These are phyloP conservation scores for Neostapfia colusana DNA, from an alignment of 176 grass and related monocot species.

Conservation along the genomic window DNA sequence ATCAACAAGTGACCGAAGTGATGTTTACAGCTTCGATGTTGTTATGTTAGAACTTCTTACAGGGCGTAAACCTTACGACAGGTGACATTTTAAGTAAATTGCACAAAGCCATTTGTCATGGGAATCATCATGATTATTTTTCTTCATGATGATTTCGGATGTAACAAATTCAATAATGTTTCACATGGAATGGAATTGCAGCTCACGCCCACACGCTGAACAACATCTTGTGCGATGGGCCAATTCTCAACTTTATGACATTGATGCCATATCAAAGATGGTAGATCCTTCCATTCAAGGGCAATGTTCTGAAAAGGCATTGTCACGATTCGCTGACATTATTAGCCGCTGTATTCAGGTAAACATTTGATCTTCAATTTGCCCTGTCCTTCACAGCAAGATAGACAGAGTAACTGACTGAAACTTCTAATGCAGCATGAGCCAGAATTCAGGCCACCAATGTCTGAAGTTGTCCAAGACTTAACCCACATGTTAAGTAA, in stretches of 20 bases:
- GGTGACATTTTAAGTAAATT: conserved; percentile 48
- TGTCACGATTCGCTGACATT: conserved; percentile 83
- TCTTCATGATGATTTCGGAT: conserved; percentile 17
- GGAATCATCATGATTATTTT: conserved; percentile 21
- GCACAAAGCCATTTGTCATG: neutral
- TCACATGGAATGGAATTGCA: conserved; percentile 42
- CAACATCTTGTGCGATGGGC: conserved; percentile 97
- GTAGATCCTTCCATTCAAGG: conserved; percentile 81
- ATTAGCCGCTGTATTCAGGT: conserved; percentile 95
- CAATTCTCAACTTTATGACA: conserved; percentile 77
- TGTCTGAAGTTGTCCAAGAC: conserved; percentile 93
- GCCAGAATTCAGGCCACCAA: conserved; percentile 85
- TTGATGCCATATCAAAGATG: conserved; percentile 76
- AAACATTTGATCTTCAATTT: conserved; percentile 22
- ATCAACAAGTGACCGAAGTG: conserved; percentile 72
- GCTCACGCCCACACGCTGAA: conserved; percentile 72
- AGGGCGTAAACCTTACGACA: conserved; percentile 85
- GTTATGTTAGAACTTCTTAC: conserved; percentile 98
- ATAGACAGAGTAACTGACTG: neutral
- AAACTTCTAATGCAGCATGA: conserved; percentile 45
- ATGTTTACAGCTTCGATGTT: conserved; percentile 93
- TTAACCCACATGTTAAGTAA: conserved; percentile 64
- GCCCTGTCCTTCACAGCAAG: neutral
- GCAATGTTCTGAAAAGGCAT: conserved; percentile 75
- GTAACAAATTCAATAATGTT: conserved; percentile 9